Evolutionary conservation across 2,329 filamentous ascomycete species (phyloP), one percentile per base, ranked within the genome.

Genomic region (Alternaria sp.): DNA sequence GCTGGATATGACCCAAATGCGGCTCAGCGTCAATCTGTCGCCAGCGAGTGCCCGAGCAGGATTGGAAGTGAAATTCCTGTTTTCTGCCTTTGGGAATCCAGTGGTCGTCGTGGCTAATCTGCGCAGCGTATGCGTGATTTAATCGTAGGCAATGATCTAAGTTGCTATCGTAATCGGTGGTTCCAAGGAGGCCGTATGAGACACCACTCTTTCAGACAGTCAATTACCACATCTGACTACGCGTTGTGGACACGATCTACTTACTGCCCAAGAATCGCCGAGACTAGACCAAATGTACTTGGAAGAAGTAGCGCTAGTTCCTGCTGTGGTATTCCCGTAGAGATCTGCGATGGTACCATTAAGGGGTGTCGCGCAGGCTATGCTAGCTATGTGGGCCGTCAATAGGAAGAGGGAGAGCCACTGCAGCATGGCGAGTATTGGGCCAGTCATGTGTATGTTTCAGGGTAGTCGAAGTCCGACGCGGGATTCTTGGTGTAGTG

Each of bases 241-340:
- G 17, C 17, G 17, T 17, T 17, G 17, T 17, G 17, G 17, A 17
- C 17, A 17, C 17, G 17, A 17, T 17, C 17, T 40, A 40, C 37
- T 40, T 23, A 40, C 37, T 3, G 37, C 37, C 37, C 37, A 40
- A 0, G 37, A 40, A 21, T 40, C 37, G 10, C 37, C 37, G 4
- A 40, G 37, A 23, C 37, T 21, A 40, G 37, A 40, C 37, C 37
- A 40, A 40, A 40, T n/a, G 17, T 40, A 40, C 37, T 40, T 40
- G 17, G 37, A 21, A 5, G 37, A 40, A 40, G 37, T 5, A 5
- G 13, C 37, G 17, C 23, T 11, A 21, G 37, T 21, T 40, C 6
- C 17, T 9, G 13, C 37, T 7, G 37, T 40, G 21, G 37, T 40
- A 21, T 40, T 23, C 37, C 23, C 5, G 7, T 23, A 23, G 37